Percentiles rank a stretch among this genome's conserved stretches.
phyloP scores from a whole-genome alignment of 1,284 basidiomycete species.

The Ustilago nuda region DNA sequence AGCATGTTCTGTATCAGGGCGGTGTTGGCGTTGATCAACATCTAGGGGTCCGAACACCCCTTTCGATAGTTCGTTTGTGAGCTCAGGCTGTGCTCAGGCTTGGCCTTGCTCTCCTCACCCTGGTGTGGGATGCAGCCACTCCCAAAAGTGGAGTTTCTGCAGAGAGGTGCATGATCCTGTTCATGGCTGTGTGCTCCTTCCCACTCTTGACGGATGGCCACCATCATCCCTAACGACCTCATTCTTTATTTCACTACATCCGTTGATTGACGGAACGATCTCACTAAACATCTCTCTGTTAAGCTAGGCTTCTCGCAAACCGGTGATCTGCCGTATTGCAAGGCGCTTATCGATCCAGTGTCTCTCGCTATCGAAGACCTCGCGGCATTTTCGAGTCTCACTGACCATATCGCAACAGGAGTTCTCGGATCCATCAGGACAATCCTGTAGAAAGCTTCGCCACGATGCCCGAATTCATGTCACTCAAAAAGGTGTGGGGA shows the following conservation, averaged over 20 bases:
- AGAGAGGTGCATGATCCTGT: slow-evolving; percentile 15
- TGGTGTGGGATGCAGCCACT: slow-evolving; percentile 6
- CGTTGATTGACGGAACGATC: not conserved
- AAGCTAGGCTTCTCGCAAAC: not conserved
- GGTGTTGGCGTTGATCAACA: slow-evolving; percentile 26
- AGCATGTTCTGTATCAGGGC: not conserved
- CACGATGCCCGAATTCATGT: slow-evolving; percentile 53
- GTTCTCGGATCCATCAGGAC: not conserved
- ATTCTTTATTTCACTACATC: not conserved
- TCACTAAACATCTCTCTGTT: not conserved
- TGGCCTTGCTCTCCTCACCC: not conserved
- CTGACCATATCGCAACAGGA: not conserved
- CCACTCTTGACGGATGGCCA: slow-evolving; percentile 9
- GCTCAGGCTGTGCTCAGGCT: slow-evolving; percentile 19
- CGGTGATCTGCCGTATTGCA: not conserved
- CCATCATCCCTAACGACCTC: slow-evolving; percentile 7
- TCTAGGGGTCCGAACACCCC: slow-evolving; percentile 22
- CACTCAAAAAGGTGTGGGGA: slow-evolving; percentile 47
- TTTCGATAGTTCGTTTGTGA: slow-evolving; percentile 1
- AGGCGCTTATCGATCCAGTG: not conserved
- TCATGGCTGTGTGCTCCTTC: not conserved
- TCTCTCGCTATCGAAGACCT: not conserved
- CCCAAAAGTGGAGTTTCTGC: slow-evolving; percentile 18
- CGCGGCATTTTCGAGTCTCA: not conserved
- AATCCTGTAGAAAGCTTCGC: not conserved